Evolutionary conservation across 2,329 filamentous ascomycete genomes (phyloP), one percentile per base, ranked within the genome.

Genomic region (Samsoniella hepiali): DNA sequence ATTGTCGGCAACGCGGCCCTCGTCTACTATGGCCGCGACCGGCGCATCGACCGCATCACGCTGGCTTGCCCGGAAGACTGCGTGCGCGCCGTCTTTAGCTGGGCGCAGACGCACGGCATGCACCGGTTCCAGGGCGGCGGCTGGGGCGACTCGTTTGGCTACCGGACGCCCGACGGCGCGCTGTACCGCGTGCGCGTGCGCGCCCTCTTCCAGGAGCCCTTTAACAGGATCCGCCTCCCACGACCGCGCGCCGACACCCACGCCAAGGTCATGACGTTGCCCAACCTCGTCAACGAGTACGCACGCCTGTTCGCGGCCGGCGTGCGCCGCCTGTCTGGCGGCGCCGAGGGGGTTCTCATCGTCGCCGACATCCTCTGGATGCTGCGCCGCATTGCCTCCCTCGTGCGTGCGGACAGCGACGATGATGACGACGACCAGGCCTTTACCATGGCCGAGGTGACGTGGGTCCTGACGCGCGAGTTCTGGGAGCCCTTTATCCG

Each of bases 1-100:
- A 74, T 85, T 49, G 76, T 72, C 66, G 82, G 82, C 29, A 72
- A 75, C 29, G 75, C 75, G 0, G 81, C 80, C 13, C 72, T 84
- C 64, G 68, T 73, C 3, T 74, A 78, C 54, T 79, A 81, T 72
- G 81, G 80, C 54, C 77, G 74, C 64, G 58, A 67, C 4, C 69
- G 72, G 7, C 62, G 51, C 6, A 73, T 75, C 0, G 66, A 67
- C 5, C 69, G 75, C 53, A 67, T 83, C 22, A 77, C 71, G 49
- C 72, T 84, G 60, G 53, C 80, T 27, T 82, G 78, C 64, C 77
- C 79, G 0, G 64, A 66, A 6, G 66, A 74, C 13, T 72, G 73
- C 6, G 71, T 68, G 15, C 70, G 76, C 15, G 75, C 76, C 8
- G 69, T 82, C 29, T 67, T 70, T 17, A 68, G 71, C 29, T 83